Evolutionary conservation across 2,329 filamentous ascomycete genomes (phyloP).

Genomic region (Emmonsia crescens): DNA sequence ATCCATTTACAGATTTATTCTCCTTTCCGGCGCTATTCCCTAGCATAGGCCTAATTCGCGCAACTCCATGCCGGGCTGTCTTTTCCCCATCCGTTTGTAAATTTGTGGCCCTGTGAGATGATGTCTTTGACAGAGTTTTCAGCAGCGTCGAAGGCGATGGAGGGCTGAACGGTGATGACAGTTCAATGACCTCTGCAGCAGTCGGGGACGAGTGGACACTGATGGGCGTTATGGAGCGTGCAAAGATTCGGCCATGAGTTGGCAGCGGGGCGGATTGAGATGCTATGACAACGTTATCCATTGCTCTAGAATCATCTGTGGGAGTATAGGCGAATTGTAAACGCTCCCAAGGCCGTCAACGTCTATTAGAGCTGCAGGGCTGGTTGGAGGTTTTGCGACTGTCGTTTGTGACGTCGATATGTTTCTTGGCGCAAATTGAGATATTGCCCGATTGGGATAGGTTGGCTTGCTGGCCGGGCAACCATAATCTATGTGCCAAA

Average conservation of each 20-base stretch:
- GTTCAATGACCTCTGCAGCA: constrained; percentile 8
- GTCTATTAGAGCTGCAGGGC: neutral
- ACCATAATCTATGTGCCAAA: constrained; percentile 16
- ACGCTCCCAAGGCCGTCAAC: neutral
- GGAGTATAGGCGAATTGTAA: neutral
- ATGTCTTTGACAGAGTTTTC: neutral
- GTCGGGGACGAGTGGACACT: constrained; percentile 6
- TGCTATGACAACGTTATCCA: neutral
- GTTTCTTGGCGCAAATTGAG: constrained; percentile 13
- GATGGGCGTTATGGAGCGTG: constrained; percentile 22
- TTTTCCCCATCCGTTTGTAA: neutral
- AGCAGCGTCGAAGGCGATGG: constrained; percentile 19
- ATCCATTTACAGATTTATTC: neutral
- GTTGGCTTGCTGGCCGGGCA: constrained; percentile 22
- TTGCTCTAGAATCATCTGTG: neutral
- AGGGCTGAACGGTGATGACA: constrained; percentile 13
- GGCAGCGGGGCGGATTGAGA: constrained; percentile 23
- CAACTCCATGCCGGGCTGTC: neutral
- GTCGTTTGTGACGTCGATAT: neutral
- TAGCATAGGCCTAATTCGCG: neutral
- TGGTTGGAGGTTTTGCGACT: neutral
- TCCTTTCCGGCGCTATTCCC: neutral
- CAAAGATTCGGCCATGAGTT: constrained; percentile 26
- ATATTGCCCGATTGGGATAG: constrained; percentile 21
- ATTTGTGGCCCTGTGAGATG: neutral